A percentile compares a stretch with the other conserved stretches of the same genome.
Conservation (phyloP, 441 rosid genomes). For the Adansonia gregorii region DNA sequence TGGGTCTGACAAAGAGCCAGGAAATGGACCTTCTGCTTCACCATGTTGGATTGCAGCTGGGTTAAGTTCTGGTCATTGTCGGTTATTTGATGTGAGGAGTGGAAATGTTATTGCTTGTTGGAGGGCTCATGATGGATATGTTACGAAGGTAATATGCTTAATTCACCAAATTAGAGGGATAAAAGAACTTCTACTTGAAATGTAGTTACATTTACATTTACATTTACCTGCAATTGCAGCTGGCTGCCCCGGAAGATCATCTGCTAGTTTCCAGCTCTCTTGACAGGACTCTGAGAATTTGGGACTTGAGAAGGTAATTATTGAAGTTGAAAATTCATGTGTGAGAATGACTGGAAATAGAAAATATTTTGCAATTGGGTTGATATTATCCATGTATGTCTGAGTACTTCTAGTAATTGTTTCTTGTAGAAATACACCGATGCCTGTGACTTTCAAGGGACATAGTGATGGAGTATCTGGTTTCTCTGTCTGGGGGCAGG, state of each 20-base stretch:
- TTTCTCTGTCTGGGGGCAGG: constrained; percentile 88
- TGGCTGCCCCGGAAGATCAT: constrained; percentile 84
- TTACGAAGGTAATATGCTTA: constrained; percentile 67
- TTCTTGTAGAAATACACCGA: constrained; percentile 59
- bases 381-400: neutral
- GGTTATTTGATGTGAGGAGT: constrained; percentile 77
- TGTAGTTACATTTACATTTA: constrained; percentile 20
- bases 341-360: neutral
- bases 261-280: constrained; percentile 93
- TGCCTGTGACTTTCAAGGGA: constrained; percentile 63
- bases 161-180: constrained; percentile 13
- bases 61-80: constrained; percentile 86
- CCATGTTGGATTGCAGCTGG: constrained; percentile 90
- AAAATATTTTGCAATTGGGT: constrained; percentile 9
- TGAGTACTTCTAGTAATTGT: constrained; percentile 5
- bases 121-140: constrained; percentile 90
- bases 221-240: constrained; percentile 46
- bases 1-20: constrained; percentile 57
- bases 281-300: constrained; percentile 73
- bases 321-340: neutral
- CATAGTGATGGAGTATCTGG: constrained; percentile 77
- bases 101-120: constrained; percentile 73
- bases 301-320: constrained; percentile 87
- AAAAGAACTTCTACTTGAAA: constrained; percentile 22
- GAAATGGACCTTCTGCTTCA: constrained; percentile 52